Percentiles rank a stretch among this genome's conserved stretches.
phyloP scores from a whole-genome alignment of 805 yeast genomes.

The Wickerhamomyces alni region DNA sequence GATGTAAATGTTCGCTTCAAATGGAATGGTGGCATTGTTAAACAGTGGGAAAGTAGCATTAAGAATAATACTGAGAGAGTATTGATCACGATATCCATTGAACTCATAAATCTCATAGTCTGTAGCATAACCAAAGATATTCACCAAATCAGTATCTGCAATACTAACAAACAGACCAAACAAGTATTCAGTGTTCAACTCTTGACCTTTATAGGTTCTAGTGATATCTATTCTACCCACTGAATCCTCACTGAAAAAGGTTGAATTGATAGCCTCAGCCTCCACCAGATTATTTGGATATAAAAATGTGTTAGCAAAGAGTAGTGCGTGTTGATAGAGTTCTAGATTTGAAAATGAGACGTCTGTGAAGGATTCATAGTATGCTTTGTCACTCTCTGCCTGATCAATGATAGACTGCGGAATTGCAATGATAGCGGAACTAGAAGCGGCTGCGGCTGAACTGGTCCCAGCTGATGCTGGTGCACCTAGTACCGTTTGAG shows the following conservation, averaged over 20 bases:
- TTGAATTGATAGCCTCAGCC: constrained; percentile 17
- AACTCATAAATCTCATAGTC: constrained; percentile 10
- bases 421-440: not conserved
- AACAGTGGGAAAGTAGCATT: constrained; percentile 11
- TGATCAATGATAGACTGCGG: constrained; percentile 25
- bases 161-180: constrained; percentile 17
- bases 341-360: constrained; percentile 4
- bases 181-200: constrained; percentile 21
- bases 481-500: not conserved
- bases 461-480: no score
- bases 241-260: constrained; percentile 14
- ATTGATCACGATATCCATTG: constrained; percentile 8
- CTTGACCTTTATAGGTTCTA: constrained; percentile 17
- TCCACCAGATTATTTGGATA: constrained; percentile 12
- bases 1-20: constrained; percentile 12
- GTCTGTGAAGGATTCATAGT: not conserved
- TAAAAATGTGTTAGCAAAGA: constrained; percentile 21
- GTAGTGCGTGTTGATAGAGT: constrained; percentile 6
- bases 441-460: not conserved
- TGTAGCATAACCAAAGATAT: constrained; percentile 14
- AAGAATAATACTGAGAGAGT: constrained; percentile 9
- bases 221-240: constrained; percentile 19
- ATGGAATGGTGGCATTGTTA: constrained; percentile 10
- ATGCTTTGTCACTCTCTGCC: not conserved
- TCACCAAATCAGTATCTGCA: constrained; percentile 4